phyloP scores from a whole-genome alignment of 306 rosid species.

The Vachellia collinsii region DNA sequence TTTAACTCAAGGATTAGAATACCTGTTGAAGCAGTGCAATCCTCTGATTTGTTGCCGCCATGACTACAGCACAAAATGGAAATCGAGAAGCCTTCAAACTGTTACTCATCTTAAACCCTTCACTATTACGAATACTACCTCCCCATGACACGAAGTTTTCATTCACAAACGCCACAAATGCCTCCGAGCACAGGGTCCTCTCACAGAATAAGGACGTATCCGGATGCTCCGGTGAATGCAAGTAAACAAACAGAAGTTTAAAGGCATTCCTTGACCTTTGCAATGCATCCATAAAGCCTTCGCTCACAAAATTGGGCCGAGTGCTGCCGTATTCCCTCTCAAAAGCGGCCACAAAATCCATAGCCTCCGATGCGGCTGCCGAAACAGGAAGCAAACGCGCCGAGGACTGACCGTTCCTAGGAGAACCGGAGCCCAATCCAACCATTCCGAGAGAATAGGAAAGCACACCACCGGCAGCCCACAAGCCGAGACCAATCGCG shows the following conservation, averaged over 20 bases:
- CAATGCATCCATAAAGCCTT: conserved; percentile 90
- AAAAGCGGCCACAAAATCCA: conserved; percentile 64
- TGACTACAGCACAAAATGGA: conserved; percentile 94
- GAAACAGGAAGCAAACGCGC: conserved; percentile 68
- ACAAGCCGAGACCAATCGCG: conserved; percentile 81
- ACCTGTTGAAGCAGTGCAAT: conserved; percentile 96
- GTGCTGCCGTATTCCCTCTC: conserved; percentile 71
- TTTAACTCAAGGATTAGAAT: background rate
- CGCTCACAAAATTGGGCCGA: conserved; percentile 72
- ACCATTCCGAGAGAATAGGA: conserved; percentile 85
- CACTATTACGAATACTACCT: conserved; percentile 86
- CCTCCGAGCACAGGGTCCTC: conserved; percentile 77
- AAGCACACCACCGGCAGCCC: conserved; percentile 96
- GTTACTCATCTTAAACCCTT: conserved; percentile 98
- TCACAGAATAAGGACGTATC: conserved; percentile 85
- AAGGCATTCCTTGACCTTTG: conserved; percentile 79
- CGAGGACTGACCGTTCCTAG: conserved; percentile 31
- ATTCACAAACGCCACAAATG: conserved; percentile 62
- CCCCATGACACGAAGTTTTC: conserved; percentile 97
- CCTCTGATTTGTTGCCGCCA: conserved; percentile 94
- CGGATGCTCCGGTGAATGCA: conserved; percentile 96
- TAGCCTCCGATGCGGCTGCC: conserved; percentile 70
- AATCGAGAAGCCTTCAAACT: conserved; percentile 90
- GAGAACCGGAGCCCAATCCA: conserved; percentile 53
- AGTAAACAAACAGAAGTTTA: conserved; percentile 80